Evolutionary conservation across 2,329 filamentous ascomycete genomes (phyloP).

Genomic region (Microsporum canis): DNA sequence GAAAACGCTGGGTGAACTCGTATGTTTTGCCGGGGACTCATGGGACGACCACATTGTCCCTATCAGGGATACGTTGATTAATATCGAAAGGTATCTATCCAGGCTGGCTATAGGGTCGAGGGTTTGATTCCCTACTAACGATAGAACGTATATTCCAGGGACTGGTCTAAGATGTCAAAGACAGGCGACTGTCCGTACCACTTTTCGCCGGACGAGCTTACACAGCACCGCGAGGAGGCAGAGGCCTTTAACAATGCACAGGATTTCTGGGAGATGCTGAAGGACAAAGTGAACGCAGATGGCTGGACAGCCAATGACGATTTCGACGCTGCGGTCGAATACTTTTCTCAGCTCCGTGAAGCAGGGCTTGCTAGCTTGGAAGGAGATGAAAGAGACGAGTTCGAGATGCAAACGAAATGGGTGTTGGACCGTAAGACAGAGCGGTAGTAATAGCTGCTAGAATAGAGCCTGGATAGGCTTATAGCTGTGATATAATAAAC

Average conservation of each 20-base stretch:
- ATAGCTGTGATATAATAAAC: no score
- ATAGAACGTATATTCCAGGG: neutral
- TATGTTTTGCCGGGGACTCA: conserved; percentile 19
- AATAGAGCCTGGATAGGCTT: neutral
- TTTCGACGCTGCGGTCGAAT: conserved; percentile 11
- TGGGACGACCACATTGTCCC: conserved; percentile 22
- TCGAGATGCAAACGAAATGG: conserved; percentile 8
- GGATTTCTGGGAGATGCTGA: conserved; percentile 13
- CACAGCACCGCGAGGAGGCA: conserved; percentile 7
- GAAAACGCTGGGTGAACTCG: conserved; percentile 15
- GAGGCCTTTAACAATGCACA: conserved; percentile 8
- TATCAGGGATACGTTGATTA: conserved; percentile 1
- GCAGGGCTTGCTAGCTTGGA: neutral
- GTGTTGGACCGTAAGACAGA: neutral
- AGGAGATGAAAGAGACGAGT: conserved; percentile 7
- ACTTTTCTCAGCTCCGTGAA: conserved; percentile 9
- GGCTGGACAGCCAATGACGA: conserved; percentile 7
- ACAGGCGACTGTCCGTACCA: conserved; percentile 4
- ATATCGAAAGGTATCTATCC: conserved; percentile 1
- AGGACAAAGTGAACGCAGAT: conserved; percentile 3
- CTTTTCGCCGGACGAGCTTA: conserved; percentile 10
- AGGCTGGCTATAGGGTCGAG: neutral
- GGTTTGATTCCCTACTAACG: no score
- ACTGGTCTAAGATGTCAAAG: neutral
- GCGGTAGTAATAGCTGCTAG: neutral